These are phyloP conservation scores for Deuterostichococcus epilithicus DNA, from an alignment of 139 green algal genomes.

Conservation along the genomic window DNA sequence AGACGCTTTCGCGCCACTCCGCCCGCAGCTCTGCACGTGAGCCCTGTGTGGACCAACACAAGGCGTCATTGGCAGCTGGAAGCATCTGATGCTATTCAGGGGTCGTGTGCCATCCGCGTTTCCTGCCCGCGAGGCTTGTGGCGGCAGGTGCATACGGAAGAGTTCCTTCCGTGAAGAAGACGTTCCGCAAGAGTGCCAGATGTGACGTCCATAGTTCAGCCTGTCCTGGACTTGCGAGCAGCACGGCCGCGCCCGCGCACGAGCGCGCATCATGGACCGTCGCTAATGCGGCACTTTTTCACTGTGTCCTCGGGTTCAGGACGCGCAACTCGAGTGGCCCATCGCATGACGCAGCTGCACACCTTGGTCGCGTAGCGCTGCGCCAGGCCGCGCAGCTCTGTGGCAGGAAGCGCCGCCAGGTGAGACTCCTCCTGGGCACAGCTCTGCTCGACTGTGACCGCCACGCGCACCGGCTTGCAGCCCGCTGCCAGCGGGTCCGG, in stretches of 20 bases:
- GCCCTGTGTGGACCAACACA: background rate
- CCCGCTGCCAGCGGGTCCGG: constrained; percentile 26
- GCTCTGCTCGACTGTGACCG: background rate
- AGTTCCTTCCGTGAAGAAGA: too few relatives aligned
- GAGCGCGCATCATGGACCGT: background rate
- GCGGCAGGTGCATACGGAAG: background rate
- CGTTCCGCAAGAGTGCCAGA: background rate
- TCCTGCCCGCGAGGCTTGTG: background rate
- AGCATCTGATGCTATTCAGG: background rate
- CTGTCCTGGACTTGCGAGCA: background rate
- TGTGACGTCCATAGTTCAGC: background rate
- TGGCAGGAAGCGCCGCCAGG: background rate
- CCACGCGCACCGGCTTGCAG: constrained; percentile 33
- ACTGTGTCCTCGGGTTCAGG: background rate
- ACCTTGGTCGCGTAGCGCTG: constrained; percentile 28
- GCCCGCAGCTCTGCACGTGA: constrained; percentile 20
- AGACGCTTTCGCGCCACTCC: constrained; percentile 29
- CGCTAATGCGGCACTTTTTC: background rate
- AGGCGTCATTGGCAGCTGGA: background rate
- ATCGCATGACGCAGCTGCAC: background rate
- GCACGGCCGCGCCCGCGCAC: too few relatives aligned
- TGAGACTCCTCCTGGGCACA: background rate
- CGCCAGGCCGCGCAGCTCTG: constrained; percentile 31
- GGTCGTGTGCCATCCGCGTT: background rate
- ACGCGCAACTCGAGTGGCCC: background rate